Percentiles rank a stretch among this genome's conserved stretches.
Conservation (phyloP, 2,329 filamentous ascomycete species). For the Triangularia verruculosa region DNA sequence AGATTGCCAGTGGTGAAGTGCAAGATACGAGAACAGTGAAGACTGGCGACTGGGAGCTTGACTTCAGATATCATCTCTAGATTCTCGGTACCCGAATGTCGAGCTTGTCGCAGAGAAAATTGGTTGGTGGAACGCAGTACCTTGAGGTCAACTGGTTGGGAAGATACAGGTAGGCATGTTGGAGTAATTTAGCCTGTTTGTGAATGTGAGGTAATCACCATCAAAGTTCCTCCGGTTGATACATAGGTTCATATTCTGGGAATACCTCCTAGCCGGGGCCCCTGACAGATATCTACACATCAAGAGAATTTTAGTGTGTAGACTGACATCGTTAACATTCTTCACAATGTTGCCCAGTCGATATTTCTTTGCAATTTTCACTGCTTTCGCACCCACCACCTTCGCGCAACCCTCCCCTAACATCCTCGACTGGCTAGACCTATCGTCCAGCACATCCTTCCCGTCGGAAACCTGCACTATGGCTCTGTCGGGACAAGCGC, state of each 20-base stretch:
- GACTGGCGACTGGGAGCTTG: slow-evolving; percentile 46
- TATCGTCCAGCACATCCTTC: background rate
- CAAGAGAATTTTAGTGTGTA: too few species aligned
- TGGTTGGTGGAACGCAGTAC: too few species aligned
- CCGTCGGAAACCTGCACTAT: background rate
- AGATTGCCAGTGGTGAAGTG: slow-evolving; percentile 39
- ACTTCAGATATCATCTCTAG: slow-evolving; percentile 45
- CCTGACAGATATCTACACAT: too few species aligned
- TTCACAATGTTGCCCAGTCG: background rate
- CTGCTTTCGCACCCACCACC: background rate
- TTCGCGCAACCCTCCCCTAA: background rate
- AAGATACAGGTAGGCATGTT: background rate
- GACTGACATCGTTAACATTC: too few species aligned
- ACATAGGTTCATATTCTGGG: background rate
- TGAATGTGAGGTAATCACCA: background rate
- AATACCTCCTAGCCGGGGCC: too few species aligned
- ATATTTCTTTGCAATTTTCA: background rate
- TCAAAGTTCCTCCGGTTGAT: background rate
- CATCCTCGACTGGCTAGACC: background rate
- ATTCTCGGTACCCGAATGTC: background rate
- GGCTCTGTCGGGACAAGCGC: background rate
- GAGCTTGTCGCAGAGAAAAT: background rate
- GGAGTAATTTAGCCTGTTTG: background rate
- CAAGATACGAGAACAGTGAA: slow-evolving; percentile 44
- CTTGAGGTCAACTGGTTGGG: too few species aligned